Evolutionary conservation across 78 protist genomes (phyloP), one percentile per base, ranked within the genome.

Genomic region (Corallochytrium limacisporum): DNA sequence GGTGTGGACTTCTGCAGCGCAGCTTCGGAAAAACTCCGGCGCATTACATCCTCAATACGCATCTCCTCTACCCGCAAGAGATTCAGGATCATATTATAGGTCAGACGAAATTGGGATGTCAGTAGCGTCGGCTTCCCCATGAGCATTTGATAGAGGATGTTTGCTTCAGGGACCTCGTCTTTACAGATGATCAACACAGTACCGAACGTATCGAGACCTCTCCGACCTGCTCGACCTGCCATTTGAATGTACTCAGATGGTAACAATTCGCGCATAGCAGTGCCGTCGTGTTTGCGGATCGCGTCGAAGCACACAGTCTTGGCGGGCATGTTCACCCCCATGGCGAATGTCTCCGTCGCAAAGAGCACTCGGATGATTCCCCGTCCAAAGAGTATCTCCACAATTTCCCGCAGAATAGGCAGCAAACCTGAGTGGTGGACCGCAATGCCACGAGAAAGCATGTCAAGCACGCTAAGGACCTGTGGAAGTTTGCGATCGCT

Each of bases 291-390:
- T 62, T 93, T 93, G 43, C 80, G 54, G 31, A 69, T 15, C 32
- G 43, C 20, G 24, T 56, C 69, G 72, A 91, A 94, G 3, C 92
- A 89, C 12, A 94, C 99, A 2, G 88, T 66, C 18, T 81, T 50
- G 3, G 98, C 91, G 7, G 99, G 99, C 95, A 94, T 86, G 75
- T 96, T 96, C 22, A 96, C 96, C 4, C 99, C 99, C 95, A 96
- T 91, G 12, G 99, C 98, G 48, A 96, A 92, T 10, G 99, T 96
- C 75, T 91, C 98, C 1, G 99, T 96, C 20, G 99, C 99, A 46
- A 92, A 91, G 24, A 96, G 57, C 43, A 57, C 53, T 32, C 28
- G 33, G 4, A 88, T 77, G 9, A 88, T 35, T 1, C 94, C 91
- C 16, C 80, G 74, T 16, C 72, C 37, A 50, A 94, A 94, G 8